phyloP scores from a whole-genome alignment of 352 stramenopile species.

The Phytophthora quininea region DNA sequence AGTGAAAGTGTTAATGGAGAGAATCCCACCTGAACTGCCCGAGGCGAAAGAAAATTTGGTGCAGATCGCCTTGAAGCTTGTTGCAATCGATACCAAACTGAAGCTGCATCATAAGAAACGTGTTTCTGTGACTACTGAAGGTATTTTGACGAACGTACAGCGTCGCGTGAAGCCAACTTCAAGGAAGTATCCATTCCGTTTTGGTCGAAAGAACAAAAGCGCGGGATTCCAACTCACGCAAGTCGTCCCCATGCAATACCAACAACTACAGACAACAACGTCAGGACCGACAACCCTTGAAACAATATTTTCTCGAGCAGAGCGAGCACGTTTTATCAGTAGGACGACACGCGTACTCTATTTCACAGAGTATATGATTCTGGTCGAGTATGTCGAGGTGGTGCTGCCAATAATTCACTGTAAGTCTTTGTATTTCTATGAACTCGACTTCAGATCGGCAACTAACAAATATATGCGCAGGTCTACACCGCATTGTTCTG shows the following conservation, averaged over 20 bases:
- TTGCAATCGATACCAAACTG: slow-evolving; percentile 2
- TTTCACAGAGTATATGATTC: slow-evolving; percentile 41
- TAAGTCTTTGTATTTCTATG: slow-evolving; percentile 7
- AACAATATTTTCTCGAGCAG: slow-evolving; percentile 5
- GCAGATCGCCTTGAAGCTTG: slow-evolving; percentile 9
- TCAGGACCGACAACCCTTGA: background rate
- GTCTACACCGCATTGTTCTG: slow-evolving; percentile 2
- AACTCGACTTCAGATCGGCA: background rate
- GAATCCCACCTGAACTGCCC: slow-evolving; percentile 4
- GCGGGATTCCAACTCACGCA: too few species aligned
- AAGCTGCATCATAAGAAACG: background rate
- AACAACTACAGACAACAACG: background rate
- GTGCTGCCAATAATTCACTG: slow-evolving; percentile 37
- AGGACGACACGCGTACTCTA: slow-evolving; percentile 29
- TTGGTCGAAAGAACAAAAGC: too few species aligned
- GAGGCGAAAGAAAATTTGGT: slow-evolving; percentile 11
- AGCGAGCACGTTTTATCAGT: slow-evolving; percentile 21
- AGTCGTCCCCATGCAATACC: background rate
- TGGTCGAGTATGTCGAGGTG: slow-evolving; percentile 42
- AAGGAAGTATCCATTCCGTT: too few species aligned
- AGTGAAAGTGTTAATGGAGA: slow-evolving; percentile 11
- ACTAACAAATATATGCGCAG: background rate
- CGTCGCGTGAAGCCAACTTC: too few species aligned
- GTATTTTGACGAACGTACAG: background rate
- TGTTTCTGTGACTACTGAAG: background rate